phyloP scores from a whole-genome alignment of 257 asterid species.

The Orobanche coerulescens region DNA sequence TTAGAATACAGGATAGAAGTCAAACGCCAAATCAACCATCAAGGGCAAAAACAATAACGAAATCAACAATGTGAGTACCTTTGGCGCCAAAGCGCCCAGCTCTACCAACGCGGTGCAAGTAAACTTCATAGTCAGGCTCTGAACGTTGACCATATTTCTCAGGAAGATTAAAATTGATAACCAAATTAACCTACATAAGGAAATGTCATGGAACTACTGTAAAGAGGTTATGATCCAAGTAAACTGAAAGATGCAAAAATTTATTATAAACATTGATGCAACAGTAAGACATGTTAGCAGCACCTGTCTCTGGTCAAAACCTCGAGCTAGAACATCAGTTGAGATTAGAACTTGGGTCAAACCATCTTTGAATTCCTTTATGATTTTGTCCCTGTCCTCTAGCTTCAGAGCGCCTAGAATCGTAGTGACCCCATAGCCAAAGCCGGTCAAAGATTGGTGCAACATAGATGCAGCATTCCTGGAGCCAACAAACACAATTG shows the following conservation, averaged over 20 bases:
- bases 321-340: slow-evolving; percentile 91
- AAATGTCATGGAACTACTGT: neutral
- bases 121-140: slow-evolving; percentile 85
- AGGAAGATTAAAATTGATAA: slow-evolving; percentile 82
- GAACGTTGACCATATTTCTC: slow-evolving; percentile 30
- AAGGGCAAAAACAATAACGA: neutral
- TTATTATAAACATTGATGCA: neutral
- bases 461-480: slow-evolving; percentile 42
- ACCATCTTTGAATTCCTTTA: slow-evolving; percentile 83
- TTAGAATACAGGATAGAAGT: neutral
- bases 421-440: slow-evolving; percentile 84
- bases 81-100: slow-evolving; percentile 99
- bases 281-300: neutral
- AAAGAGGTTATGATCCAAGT: no score
- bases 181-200: slow-evolving; percentile 71
- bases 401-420: slow-evolving; percentile 73
- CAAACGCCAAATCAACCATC: neutral
- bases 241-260: neutral
- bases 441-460: slow-evolving; percentile 44
- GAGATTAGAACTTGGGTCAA: slow-evolving; percentile 85
- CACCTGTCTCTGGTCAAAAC: slow-evolving; percentile 92
- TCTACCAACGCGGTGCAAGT: slow-evolving; percentile 93
- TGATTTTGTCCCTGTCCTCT: slow-evolving; percentile 66
- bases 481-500: slow-evolving; percentile 65
- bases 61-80: slow-evolving; percentile 41